phyloP scores from a whole-genome alignment of 2,329 filamentous ascomycete genomes.

The Phialophora macrospora region DNA sequence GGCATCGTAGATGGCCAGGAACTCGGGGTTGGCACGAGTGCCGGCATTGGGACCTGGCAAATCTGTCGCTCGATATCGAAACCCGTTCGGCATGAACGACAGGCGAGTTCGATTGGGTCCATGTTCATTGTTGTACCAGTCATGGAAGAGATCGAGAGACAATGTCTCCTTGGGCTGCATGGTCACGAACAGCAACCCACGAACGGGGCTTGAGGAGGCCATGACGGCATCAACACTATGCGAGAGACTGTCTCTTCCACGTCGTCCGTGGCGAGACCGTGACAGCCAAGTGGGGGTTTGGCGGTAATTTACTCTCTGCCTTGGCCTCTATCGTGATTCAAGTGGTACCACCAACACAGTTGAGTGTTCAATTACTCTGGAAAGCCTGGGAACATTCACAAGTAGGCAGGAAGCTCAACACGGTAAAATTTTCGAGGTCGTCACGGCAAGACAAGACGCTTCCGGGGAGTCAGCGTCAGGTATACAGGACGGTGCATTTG shows the following conservation, averaged over 20 bases:
- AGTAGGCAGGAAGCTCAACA: not conserved
- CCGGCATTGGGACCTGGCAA: conserved; percentile 39
- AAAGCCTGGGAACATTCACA: not conserved
- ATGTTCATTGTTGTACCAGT: conserved; percentile 95
- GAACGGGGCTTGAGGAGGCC: conserved; percentile 42
- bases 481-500: not conserved
- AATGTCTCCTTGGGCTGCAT: conserved; percentile 67
- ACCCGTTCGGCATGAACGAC: conserved; percentile 74
- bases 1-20: conserved; percentile 35
- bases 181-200: conserved; percentile 80
- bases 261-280: not conserved
- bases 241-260: not conserved
- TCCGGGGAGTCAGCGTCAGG: not conserved
- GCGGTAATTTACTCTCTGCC: not conserved
- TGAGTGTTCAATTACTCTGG: not conserved
- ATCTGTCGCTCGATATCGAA: conserved; percentile 76
- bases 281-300: not conserved
- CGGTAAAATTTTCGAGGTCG: too few species aligned
- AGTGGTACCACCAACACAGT: not conserved
- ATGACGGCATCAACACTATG: conserved; percentile 4
- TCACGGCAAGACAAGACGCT: not conserved
- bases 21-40: conserved; percentile 49
- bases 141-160: conserved; percentile 67
- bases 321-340: not conserved
- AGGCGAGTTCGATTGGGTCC: conserved; percentile 79